phyloP scores from a whole-genome alignment of 257 asterid species.

The Thymus mandschuricus region DNA sequence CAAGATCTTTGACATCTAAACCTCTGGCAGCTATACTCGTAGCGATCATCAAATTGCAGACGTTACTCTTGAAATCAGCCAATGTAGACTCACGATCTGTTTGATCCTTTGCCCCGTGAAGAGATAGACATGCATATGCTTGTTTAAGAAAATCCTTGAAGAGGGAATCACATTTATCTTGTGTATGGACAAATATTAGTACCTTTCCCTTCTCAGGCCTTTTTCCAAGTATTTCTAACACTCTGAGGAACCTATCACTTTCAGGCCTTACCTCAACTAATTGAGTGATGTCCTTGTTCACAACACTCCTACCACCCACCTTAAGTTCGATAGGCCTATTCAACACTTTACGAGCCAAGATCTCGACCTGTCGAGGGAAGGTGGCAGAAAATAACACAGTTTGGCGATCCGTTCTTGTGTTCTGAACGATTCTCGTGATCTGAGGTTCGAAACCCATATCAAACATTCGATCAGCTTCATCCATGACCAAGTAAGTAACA shows the following conservation, averaged over 20 bases:
- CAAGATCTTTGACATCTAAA: slow-evolving; percentile 91
- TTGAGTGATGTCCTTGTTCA: slow-evolving; percentile 87
- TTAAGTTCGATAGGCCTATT: slow-evolving; percentile 83
- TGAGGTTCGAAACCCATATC: slow-evolving; percentile 98
- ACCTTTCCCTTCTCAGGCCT: slow-evolving; percentile 91
- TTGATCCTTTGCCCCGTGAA: slow-evolving; percentile 94
- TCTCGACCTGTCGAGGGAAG: slow-evolving; percentile 92
- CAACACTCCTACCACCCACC: slow-evolving; percentile 97
- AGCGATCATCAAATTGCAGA: slow-evolving; percentile 77
- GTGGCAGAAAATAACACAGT: slow-evolving; percentile 93
- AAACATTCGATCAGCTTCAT: slow-evolving; percentile 96
- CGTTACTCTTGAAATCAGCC: slow-evolving; percentile 76
- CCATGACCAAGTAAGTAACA: slow-evolving; percentile 92
- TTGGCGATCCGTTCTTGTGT: slow-evolving; percentile 87
- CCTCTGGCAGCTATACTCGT: slow-evolving; percentile 95
- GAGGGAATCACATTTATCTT: slow-evolving; percentile 83
- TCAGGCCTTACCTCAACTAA: slow-evolving; percentile 93
- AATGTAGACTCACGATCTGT: slow-evolving; percentile 91
- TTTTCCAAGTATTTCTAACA: slow-evolving; percentile 80
- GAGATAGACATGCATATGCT: slow-evolving; percentile 90
- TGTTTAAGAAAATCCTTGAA: slow-evolving; percentile 67
- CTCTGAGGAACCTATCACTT: slow-evolving; percentile 74
- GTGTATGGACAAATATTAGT: slow-evolving; percentile 80
- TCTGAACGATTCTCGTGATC: slow-evolving; percentile 85
- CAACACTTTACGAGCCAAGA: slow-evolving; percentile 84